Percentiles rank a stretch among this genome's conserved stretches.
Conservation (phyloP, 768 basidiomycete genomes). For the Lactarius hengduanensis region DNA sequence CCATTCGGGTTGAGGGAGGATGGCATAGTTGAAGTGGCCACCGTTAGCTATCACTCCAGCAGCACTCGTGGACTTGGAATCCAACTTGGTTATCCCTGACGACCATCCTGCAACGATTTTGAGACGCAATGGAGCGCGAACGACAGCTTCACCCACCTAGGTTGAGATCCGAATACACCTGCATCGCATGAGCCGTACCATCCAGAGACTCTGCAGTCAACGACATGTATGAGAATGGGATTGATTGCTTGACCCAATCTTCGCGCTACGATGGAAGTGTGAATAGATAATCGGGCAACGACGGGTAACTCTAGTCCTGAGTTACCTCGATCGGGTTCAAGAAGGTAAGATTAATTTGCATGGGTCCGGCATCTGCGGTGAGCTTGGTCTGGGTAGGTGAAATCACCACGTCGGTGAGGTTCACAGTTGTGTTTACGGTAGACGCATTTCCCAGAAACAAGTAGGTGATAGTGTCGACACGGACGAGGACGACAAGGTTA, state of each 20-base stretch:
- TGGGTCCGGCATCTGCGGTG: constrained; percentile 36
- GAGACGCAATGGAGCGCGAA: background rate
- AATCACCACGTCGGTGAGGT: constrained; percentile 31
- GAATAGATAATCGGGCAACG: background rate
- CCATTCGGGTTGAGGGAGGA: too few relatives aligned
- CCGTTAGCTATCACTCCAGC: too few relatives aligned
- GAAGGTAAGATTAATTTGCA: constrained; percentile 40
- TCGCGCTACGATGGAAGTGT: constrained; percentile 30
- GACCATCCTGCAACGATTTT: too few relatives aligned
- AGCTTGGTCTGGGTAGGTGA: constrained; percentile 40
- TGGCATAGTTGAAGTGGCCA: too few relatives aligned
- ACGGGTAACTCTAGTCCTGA: background rate
- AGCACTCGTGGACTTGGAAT: too few relatives aligned
- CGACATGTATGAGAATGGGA: constrained; percentile 43
- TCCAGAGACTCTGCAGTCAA: constrained; percentile 36
- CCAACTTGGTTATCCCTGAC: too few relatives aligned
- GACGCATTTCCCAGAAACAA: constrained; percentile 23
- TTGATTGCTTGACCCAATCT: constrained; percentile 40
- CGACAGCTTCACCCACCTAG: constrained; percentile 32
- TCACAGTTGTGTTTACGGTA: constrained; percentile 11
- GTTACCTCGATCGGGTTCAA: constrained; percentile 41
- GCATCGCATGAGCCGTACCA: constrained; percentile 35
- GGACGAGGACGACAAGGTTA: constrained; percentile 16
- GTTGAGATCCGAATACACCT: constrained; percentile 42
- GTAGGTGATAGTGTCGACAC: constrained; percentile 24